Evolutionary conservation across 305 asterid species (phyloP), one percentile per base, ranked within the genome.

Genomic region (Fraxinus platypoda): DNA sequence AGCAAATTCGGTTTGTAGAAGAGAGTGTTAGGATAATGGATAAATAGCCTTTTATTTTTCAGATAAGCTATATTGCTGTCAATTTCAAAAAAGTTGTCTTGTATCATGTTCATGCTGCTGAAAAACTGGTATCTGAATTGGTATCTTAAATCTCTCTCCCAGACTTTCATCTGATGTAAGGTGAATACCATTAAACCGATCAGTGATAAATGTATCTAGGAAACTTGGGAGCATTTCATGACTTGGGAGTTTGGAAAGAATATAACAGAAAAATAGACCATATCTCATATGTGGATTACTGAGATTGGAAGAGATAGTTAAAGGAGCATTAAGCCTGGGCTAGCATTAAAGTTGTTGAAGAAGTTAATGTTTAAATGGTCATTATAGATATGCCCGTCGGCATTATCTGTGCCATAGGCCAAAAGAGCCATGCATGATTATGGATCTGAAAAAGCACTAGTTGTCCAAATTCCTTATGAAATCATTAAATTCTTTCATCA

Each of bases 381-480:
- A 57, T 57, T 57, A 57, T 57, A 57, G 68, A 19, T 19, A 1
- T 57, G 28, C 28, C 11, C 19, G 11, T 57, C 11, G 68, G 68
- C 26, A 57, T 57, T n/a, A 17, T n/a, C 68, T 57, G 68, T 57
- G 68, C 11, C 68, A 19, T 57, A 37, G 23, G 54, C 54, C 54
- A 43, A 43, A 43, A 43, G n/a, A 11, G 54, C 54, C 54, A 54
- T 13, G 38, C 37, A 11, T 21, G 70, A 4, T 76, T 46, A 12
- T 23, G 8, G n/a, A 23, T 76, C 25, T 8, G 68, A 30, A 15
- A 46, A 21, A 28, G 78, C 68, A 38, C 25, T 62, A 2, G 25
- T 76, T 31, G 71, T 59, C 74, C 54, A 59, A 68, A 82, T 25
- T 62, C 35, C 46, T 12, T 75, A 76, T 35, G 75, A 59, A 59